Evolutionary conservation across 2,329 filamentous ascomycete genomes (phyloP).

Genomic region (Hymenoscyphus occultus): DNA sequence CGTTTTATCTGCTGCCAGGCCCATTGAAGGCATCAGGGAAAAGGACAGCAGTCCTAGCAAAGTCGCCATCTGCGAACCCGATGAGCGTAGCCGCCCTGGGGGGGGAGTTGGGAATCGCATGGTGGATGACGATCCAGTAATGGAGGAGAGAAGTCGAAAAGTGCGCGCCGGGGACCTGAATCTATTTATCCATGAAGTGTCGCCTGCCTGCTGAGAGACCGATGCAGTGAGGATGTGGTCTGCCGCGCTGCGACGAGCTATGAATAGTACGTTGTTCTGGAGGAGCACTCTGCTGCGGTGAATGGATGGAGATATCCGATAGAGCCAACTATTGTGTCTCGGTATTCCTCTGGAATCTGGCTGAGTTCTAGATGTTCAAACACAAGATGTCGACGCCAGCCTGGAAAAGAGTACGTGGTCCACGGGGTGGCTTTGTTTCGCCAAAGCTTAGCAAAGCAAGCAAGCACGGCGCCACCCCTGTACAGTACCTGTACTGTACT

Average conservation of each 20-base stretch:
- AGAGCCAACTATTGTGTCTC: not conserved
- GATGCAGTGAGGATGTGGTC: conserved; percentile 15
- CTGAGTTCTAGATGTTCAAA: not conserved
- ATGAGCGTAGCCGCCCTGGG: conserved; percentile 13
- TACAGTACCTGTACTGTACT: no score
- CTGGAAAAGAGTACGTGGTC: not conserved
- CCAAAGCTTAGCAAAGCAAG: not conserved
- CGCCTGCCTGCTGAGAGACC: not conserved
- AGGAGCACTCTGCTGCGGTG: not conserved
- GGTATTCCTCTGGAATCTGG: not conserved
- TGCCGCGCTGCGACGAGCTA: conserved; percentile 4
- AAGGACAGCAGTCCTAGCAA: conserved; percentile 40
- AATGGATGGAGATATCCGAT: not conserved
- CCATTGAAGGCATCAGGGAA: conserved; percentile 16
- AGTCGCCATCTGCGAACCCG: conserved; percentile 21
- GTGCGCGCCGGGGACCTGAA: conserved; percentile 18
- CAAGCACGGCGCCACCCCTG: not conserved
- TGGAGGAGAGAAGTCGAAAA: conserved; percentile 15
- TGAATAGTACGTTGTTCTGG: not conserved
- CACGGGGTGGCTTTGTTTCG: not conserved
- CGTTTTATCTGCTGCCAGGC: conserved; percentile 47
- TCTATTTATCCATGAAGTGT: conserved; percentile 13
- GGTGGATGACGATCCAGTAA: conserved; percentile 22
- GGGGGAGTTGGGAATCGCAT: conserved; percentile 32
- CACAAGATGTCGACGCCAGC: not conserved